Percentiles rank a stretch among this genome's conserved stretches.
phyloP scores from a whole-genome alignment of 768 basidiomycete genomes.

The Rhodotorula kratochvilovae region DNA sequence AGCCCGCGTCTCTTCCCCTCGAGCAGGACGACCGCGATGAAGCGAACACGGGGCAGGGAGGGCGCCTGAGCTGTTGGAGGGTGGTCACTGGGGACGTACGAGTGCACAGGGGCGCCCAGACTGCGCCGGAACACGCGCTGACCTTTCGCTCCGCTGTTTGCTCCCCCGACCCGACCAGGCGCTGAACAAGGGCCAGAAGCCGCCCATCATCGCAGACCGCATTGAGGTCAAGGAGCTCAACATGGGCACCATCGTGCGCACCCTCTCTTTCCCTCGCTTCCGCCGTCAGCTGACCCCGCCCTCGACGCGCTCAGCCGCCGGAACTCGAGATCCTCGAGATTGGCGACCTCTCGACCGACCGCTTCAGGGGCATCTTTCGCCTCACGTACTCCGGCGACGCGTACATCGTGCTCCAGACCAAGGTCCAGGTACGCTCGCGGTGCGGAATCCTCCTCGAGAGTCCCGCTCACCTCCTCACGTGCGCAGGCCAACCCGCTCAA shows the following conservation, averaged over 20 bases:
- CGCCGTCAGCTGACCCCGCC: neutral
- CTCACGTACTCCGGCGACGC: slow-evolving; percentile 93
- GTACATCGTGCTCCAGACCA: slow-evolving; percentile 75
- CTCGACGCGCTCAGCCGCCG: slow-evolving; percentile 63
- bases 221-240: slow-evolving; percentile 98
- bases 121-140: neutral
- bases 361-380: slow-evolving; percentile 94
- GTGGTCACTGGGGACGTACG: too few relatives aligned
- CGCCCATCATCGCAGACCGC: slow-evolving; percentile 91
- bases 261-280: slow-evolving; percentile 4
- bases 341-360: slow-evolving; percentile 89
- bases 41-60: neutral
- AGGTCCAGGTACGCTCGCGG: slow-evolving; percentile 68
- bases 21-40: too few relatives aligned
- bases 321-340: slow-evolving; percentile 96
- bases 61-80: neutral
- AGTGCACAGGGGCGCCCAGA: too few relatives aligned
- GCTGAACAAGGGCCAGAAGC: slow-evolving; percentile 94
- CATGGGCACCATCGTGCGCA: slow-evolving; percentile 85
- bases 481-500: slow-evolving; percentile 86
- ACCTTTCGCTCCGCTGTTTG: too few relatives aligned
- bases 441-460: neutral
- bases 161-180: slow-evolving; percentile 49
- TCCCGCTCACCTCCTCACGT: neutral
- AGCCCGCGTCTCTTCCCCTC: neutral